phyloP scores from a whole-genome alignment of 148 eudicot genomes.

The Rhododendron mucronatum region DNA sequence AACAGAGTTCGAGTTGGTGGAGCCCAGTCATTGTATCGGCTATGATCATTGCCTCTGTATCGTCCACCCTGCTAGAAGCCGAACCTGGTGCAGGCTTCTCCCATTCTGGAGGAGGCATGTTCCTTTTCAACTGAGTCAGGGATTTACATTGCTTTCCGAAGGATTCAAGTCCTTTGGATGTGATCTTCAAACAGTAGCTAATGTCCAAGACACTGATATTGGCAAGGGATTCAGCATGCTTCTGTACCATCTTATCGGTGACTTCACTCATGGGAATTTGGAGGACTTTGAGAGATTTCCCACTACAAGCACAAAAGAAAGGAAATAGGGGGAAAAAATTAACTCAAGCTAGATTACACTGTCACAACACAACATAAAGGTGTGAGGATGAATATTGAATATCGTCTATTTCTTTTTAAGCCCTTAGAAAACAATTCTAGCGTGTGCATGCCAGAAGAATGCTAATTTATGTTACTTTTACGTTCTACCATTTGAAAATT shows the following conservation, averaged over 20 bases:
- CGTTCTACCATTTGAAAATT: neutral
- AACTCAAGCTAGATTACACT: neutral
- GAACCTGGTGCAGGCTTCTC: neutral
- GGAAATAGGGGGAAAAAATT: neutral
- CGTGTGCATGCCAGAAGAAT: neutral
- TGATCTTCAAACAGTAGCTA: slow-evolving; percentile 21
- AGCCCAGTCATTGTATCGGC: slow-evolving; percentile 23
- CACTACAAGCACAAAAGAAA: slow-evolving; percentile 3
- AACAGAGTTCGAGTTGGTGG: slow-evolving; percentile 10
- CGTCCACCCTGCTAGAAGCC: neutral
- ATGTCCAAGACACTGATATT: slow-evolving; percentile 21
- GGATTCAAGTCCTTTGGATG: slow-evolving; percentile 19
- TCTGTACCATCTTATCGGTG: slow-evolving; percentile 21
- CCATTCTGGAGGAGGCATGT: slow-evolving; percentile 19
- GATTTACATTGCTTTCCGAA: slow-evolving; percentile 24
- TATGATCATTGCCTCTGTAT: slow-evolving; percentile 15
- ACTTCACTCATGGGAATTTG: slow-evolving; percentile 20
- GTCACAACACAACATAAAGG: neutral
- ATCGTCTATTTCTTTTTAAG: neutral
- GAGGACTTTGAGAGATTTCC: slow-evolving; percentile 22
- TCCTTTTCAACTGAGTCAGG: slow-evolving; percentile 22
- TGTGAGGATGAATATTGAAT: neutral
- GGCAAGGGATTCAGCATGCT: slow-evolving; percentile 16
- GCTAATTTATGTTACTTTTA: neutral
- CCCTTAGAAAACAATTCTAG: neutral